Base-by-base conservation (phyloP, 306 rosid species). In the Dryas alaskensis region DNA sequence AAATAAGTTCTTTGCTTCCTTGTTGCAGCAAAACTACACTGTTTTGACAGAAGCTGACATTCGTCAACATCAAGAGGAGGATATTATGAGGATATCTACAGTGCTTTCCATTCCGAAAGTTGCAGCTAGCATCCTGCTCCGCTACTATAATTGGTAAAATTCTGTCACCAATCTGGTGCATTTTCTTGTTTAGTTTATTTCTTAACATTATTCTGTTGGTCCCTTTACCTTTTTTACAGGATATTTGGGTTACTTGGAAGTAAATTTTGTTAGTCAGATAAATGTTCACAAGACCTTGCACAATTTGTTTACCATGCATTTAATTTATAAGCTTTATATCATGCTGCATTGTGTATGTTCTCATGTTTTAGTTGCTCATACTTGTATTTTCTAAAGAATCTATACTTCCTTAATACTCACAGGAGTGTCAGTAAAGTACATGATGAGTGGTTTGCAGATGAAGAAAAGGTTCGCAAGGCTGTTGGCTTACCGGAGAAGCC, bases 381-480 rank as follows among this genome's bases (percentile, higher is more conserved):
- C 37, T 37, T 50, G 17, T 61, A 45, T 67, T 50, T 57, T 80
- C 44, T 80, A 14, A 64, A 51, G 52, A 70, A 46, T 31, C 44
- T 71, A 14, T 54, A 46, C 17, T 58, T 44, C 49, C 60, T 46
- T 58, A 70, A 7, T 70, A 42, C 12, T 42, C 39, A 60, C 80
- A 88, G 92, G 92, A 88, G 86, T 69, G 87, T 86, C 58, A 81
- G 92, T 80, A 86, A 86, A 82, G 85, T 88, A 59, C 90, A 86
- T 31, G 92, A 88, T 73, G 90, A 86, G 84, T 88, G 92, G 90
- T 88, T 88, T 75, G 92, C 85, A 47, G 82, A 88, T 57, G 92
- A 88, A 84, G 88, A 84, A 71, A 86, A 80, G 73, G 90, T 88
- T 67, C 84, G 92, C 43, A 77, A 63, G 74, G 70, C 81, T n/a